These are phyloP conservation scores for Diaporthe batatas DNA, from an alignment of 2,329 filamentous ascomycete genomes.

Conservation along the genomic window DNA sequence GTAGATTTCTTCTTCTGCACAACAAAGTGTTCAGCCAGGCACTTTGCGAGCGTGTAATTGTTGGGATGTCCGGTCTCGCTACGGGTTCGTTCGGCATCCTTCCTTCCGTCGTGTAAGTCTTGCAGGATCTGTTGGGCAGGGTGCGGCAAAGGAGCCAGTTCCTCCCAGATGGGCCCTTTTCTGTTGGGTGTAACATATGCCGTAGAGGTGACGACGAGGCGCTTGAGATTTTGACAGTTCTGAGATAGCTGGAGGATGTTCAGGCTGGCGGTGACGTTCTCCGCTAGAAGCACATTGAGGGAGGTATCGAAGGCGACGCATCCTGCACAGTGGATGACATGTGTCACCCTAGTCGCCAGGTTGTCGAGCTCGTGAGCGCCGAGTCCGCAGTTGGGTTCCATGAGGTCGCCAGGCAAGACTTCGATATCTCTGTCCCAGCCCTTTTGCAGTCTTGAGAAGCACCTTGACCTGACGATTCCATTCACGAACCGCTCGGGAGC, in stretches of 20 bases:
- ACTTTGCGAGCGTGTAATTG: constrained; percentile 43
- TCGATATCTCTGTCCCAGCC: constrained; percentile 35
- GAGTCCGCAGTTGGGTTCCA: constrained; percentile 37
- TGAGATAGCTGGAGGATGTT: constrained; percentile 39
- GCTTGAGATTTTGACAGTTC: constrained; percentile 17
- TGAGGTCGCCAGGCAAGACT: constrained; percentile 40
- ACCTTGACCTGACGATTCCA: constrained; percentile 35
- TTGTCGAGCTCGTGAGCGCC: not conserved
- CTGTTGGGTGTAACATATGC: constrained; percentile 40
- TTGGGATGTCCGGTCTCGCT: constrained; percentile 42
- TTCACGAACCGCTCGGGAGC: constrained; percentile 26
- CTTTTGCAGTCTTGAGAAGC: constrained; percentile 35
- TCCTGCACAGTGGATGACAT: constrained; percentile 42
- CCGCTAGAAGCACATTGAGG: constrained; percentile 36
- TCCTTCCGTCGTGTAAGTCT: constrained; percentile 36
- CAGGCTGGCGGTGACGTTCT: constrained; percentile 39
- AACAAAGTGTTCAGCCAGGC: constrained; percentile 41
- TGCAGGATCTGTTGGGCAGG: constrained; percentile 33
- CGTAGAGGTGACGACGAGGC: constrained; percentile 41
- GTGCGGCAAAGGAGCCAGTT: constrained; percentile 29
- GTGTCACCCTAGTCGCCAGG: constrained; percentile 32
- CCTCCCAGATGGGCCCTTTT: constrained; percentile 40
- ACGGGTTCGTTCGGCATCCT: constrained; percentile 16
- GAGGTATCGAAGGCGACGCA: constrained; percentile 40
- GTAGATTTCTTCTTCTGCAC: constrained; percentile 31